Conservation (phyloP, 2,329 filamentous ascomycete species). For the Coniochaeta hoffmannii region DNA sequence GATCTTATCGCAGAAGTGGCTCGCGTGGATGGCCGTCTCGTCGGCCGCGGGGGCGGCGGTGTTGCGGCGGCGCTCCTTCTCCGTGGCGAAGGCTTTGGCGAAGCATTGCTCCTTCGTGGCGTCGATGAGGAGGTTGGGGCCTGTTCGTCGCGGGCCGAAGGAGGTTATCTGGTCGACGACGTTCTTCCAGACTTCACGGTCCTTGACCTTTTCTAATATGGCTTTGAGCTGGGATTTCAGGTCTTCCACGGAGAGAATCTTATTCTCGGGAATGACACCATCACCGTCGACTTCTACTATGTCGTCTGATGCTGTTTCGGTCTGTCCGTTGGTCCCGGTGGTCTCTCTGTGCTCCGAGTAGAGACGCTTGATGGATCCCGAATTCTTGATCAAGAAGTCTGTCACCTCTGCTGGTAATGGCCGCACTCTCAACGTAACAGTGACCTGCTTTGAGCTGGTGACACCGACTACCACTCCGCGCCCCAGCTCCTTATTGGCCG, state of each 20-base stretch:
- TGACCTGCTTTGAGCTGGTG: constrained; percentile 82
- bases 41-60: constrained; percentile 30
- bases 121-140: constrained; percentile 87
- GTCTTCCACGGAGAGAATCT: constrained; percentile 62
- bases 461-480: constrained; percentile 69
- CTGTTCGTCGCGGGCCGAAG: constrained; percentile 79
- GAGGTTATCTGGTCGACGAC: constrained; percentile 75
- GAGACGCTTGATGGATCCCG: constrained; percentile 68
- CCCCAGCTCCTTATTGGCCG: constrained; percentile 77
- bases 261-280: constrained; percentile 50
- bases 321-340: constrained; percentile 24
- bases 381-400: constrained; percentile 77
- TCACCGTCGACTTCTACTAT: constrained; percentile 33
- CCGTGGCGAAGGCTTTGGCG: constrained; percentile 55
- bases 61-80: constrained; percentile 4
- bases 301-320: constrained; percentile 27
- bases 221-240: constrained; percentile 66
- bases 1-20: constrained; percentile 83
- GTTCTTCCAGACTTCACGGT: constrained; percentile 69
- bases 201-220: constrained; percentile 64
- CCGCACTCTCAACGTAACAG: constrained; percentile 65
- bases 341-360: constrained; percentile 62
- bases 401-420: constrained; percentile 74
- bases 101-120: constrained; percentile 65
- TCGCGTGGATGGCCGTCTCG: constrained; percentile 43